phyloP scores from a whole-genome alignment of 2,329 filamentous ascomycete species.

The Elsinoe necatrix region DNA sequence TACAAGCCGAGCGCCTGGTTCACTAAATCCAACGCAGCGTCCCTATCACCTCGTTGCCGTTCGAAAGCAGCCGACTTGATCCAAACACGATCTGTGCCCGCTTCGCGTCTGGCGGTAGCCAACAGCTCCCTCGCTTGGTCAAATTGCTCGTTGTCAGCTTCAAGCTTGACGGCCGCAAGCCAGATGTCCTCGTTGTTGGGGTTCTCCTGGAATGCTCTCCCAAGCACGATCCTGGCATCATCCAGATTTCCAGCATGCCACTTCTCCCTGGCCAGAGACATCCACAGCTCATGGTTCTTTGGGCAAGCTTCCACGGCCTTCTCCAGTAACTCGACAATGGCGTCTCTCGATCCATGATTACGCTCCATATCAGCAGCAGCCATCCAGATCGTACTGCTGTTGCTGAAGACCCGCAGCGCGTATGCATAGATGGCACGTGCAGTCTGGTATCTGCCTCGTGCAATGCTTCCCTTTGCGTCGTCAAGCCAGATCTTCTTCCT shows the following conservation, averaged over 20 bases:
- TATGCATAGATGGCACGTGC: constrained; percentile 91
- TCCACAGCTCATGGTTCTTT: constrained; percentile 84
- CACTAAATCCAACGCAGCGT: constrained; percentile 76
- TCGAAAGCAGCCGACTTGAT: constrained; percentile 95
- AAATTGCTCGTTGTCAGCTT: constrained; percentile 77
- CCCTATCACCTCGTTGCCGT: constrained; percentile 68
- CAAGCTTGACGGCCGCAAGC: constrained; percentile 90
- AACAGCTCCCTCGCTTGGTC: constrained; percentile 77
- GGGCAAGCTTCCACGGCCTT: constrained; percentile 92
- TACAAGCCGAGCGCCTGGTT: constrained; percentile 81
- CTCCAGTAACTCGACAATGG: constrained; percentile 75
- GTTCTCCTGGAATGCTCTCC: constrained; percentile 85
- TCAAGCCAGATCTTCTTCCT: constrained; percentile 94
- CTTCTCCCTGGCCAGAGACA: constrained; percentile 91
- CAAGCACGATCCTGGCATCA: constrained; percentile 76
- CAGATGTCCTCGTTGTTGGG: constrained; percentile 97
- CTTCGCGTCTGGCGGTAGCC: constrained; percentile 72
- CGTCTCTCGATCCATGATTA: constrained; percentile 75
- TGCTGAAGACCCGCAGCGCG: constrained; percentile 79
- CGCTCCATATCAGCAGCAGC: constrained; percentile 86
- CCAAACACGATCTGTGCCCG: constrained; percentile 92
- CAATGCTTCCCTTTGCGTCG: constrained; percentile 75
- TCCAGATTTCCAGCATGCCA: constrained; percentile 84
- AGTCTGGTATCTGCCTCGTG: constrained; percentile 76
- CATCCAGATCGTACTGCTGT: constrained; percentile 80